phyloP scores from a whole-genome alignment of 768 basidiomycete species.

The Russula earlei region DNA sequence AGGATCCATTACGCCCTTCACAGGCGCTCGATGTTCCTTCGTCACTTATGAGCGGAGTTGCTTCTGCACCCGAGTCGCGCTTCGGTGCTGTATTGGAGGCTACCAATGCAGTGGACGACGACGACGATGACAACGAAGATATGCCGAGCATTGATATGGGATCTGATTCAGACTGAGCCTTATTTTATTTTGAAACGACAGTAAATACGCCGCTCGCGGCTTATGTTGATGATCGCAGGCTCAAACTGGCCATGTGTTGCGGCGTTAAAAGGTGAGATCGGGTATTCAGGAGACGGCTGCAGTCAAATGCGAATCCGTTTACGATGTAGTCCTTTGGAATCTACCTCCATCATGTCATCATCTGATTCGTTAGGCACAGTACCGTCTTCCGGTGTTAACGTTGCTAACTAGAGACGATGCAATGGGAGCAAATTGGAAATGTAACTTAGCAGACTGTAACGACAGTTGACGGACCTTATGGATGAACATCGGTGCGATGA shows the following conservation, averaged over 20 bases:
- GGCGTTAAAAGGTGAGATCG: not conserved
- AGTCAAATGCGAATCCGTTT: conserved; percentile 30
- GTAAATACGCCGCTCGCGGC: not conserved
- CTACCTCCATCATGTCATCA: conserved; percentile 29
- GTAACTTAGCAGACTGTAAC: not conserved
- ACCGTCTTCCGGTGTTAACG: conserved; percentile 13
- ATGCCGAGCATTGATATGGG: conserved; percentile 72
- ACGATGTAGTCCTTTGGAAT: conserved; percentile 23
- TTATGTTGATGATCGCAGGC: not conserved
- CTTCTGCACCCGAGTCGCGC: not conserved
- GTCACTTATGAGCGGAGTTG: not conserved
- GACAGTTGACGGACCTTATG: conserved; percentile 34
- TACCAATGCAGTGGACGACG: conserved; percentile 24
- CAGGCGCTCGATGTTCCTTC: not conserved
- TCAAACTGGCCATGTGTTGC: not conserved
- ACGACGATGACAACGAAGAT: conserved; percentile 60
- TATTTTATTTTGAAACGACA: not conserved
- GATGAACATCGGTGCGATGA: conserved; percentile 44
- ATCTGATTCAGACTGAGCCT: conserved; percentile 64
- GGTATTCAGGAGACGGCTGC: not conserved
- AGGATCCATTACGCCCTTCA: not conserved
- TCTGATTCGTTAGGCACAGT: conserved; percentile 27
- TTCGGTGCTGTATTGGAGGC: not conserved
- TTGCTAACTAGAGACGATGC: conserved; percentile 12
- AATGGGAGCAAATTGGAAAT: not conserved